Percentiles rank a stretch among this genome's conserved stretches.
These are phyloP conservation scores for Magnaporthiopsis rhizophila DNA, from an alignment of 2,329 filamentous ascomycete genomes.

Conservation along the genomic window DNA sequence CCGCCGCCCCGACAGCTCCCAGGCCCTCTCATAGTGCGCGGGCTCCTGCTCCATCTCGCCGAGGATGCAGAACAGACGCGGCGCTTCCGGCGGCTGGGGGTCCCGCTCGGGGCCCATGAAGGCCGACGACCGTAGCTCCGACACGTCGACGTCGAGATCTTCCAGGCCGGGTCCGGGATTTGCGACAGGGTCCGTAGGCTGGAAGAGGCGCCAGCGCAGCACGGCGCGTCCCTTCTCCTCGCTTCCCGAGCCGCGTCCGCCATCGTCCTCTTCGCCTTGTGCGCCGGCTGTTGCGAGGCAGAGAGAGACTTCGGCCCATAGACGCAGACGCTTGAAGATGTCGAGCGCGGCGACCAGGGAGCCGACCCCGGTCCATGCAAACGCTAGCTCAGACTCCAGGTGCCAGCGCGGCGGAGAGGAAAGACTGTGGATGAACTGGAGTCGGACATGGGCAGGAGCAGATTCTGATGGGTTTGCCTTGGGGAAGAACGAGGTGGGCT, in stretches of 20 bases:
- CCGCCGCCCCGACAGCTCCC: constrained; percentile 72
- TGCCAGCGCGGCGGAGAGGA: constrained; percentile 86
- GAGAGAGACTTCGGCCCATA: constrained; percentile 92
- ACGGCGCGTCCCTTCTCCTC: constrained; percentile 77
- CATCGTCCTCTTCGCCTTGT: constrained; percentile 55
- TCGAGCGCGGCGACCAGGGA: constrained; percentile 85
- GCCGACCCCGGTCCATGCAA: constrained; percentile 84
- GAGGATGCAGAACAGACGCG: constrained; percentile 84
- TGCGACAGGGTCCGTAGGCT: constrained; percentile 30
- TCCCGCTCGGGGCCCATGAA: constrained; percentile 57
- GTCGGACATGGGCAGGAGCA: constrained; percentile 65
- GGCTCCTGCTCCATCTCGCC: constrained; percentile 78
- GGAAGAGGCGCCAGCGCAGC: constrained; percentile 71
- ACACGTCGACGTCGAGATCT: constrained; percentile 48
- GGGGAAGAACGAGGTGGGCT: constrained; percentile 74
- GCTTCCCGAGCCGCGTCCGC: constrained; percentile 44
- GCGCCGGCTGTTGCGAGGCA: constrained; percentile 62
- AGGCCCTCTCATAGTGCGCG: constrained; percentile 73
- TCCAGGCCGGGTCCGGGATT: constrained; percentile 31
- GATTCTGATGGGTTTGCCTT: constrained; percentile 67
- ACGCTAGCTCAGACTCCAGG: constrained; percentile 84
- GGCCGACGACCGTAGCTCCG: constrained; percentile 43
- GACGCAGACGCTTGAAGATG: constrained; percentile 85
- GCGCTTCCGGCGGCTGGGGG: constrained; percentile 71
- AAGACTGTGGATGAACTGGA: constrained; percentile 78